A percentile compares a stretch with the other conserved stretches of the same genome.
Conservation (phyloP, 2,329 filamentous ascomycete genomes). For the Neofusicoccum parvum region DNA sequence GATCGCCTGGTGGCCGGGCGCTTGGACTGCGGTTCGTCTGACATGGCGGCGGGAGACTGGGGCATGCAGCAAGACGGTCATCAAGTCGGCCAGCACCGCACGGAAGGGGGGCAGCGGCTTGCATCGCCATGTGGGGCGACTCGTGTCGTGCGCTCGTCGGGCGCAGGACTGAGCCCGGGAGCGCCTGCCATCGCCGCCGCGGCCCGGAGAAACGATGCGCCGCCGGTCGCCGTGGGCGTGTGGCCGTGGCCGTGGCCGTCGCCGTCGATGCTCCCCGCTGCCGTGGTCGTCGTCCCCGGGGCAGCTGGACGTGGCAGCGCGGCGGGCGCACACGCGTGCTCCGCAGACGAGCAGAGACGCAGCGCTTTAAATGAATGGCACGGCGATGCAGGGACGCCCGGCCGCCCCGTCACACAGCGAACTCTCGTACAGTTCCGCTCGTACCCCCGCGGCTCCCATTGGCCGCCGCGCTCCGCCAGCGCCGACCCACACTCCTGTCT, state of each 20-base stretch:
- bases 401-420: not conserved
- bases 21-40: conserved; percentile 9
- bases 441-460: not conserved
- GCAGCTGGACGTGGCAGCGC: too few relatives aligned
- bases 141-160: not conserved
- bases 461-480: not conserved
- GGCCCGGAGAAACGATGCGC: not conserved
- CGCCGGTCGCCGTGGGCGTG: not conserved
- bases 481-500: not conserved
- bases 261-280: not conserved
- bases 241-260: too few relatives aligned
- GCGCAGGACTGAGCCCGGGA: too few relatives aligned
- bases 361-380: not conserved
- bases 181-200: not conserved
- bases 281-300: not conserved
- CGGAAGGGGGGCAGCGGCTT: conserved; percentile 2
- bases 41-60: conserved; percentile 8
- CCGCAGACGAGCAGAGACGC: not conserved
- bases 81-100: not conserved
- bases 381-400: not conserved
- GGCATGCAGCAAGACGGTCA: conserved; percentile 3
- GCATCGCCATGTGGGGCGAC: conserved; percentile 13
- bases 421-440: not conserved
- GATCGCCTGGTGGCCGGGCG: conserved; percentile 11
- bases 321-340: not conserved